Evolutionary conservation across 2,329 filamentous ascomycete species (phyloP), one percentile per base, ranked within the genome.

Genomic region (Emergomyces pasteurianus): DNA sequence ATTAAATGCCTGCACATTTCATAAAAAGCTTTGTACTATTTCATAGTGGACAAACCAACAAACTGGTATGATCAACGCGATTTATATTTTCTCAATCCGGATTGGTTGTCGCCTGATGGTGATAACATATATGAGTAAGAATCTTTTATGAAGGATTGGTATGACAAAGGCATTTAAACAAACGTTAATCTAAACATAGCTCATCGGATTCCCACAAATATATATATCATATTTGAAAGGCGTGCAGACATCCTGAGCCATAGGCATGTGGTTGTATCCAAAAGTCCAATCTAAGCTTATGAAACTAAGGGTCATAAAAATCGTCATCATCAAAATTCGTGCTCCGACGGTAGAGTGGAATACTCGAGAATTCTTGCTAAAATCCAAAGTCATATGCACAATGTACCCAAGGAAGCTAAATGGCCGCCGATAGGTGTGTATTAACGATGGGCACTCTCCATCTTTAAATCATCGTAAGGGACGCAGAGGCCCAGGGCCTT

Each of bases 401-500:
- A n/a, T 28, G 26, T 28, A 12, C 5, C 3, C 23, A 49, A 12
- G 14, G 12, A 26, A 47, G 10, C 26, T 26, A 28, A 53, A 36
- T 1, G 50, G 2, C 16, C 4, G 18, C 7, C 16, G 16, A 53
- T 12, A 21, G 34, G 14, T n/a, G 28, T 36, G n/a, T 42, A 21
- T 59, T 36, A 59, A 21, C 47, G 47, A 31, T 59, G 46, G 14
- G 3, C 47, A 2, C 21, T 38, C 34, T 59, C 58, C 46, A 59
- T 59, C 18, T 40, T 36, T 26, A 59, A 47, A 38, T 52, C 58
- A 36, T 59, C 58, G 23, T 59, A 59, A 14, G 58, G 58, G 23
- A 59, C 58, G 42, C 58, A 59, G 3, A 59, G 58, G 8, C 50
- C 38, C 58, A 59, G 34, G 31, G 58, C 58, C 26, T 54, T 52